Percentiles rank a stretch among this genome's conserved stretches.
phyloP scores from a whole-genome alignment of 306 rosid species.

The Cyclanthera cordifolia region DNA sequence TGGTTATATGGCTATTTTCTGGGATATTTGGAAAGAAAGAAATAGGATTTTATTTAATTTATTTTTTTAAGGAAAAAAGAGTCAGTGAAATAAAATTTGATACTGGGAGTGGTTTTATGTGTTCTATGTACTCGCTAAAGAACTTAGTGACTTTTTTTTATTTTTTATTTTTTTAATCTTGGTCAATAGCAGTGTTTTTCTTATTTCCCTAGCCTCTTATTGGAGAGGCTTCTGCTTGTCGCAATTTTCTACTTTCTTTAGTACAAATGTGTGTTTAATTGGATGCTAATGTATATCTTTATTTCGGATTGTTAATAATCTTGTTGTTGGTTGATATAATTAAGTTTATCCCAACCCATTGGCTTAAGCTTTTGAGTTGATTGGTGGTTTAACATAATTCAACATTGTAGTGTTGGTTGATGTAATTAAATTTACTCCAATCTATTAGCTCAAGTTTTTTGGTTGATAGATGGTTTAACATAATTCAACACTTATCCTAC shows the following conservation, averaged over 20 bases:
- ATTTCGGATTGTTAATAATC: not conserved
- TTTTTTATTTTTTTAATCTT: not conserved
- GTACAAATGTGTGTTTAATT: not conserved
- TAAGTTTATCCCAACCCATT: too few species aligned
- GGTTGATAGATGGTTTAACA: too few species aligned
- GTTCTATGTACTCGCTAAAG: not conserved
- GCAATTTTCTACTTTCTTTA: not conserved
- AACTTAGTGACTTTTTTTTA: not conserved
- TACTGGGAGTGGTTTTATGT: not conserved
- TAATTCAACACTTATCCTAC: too few species aligned
- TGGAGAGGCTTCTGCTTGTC: not conserved
- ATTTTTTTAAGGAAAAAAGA: not conserved
- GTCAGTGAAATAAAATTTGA: not conserved
- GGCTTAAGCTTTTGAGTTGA: too few species aligned
- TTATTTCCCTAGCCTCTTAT: not conserved
- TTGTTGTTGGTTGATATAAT: too few species aligned
- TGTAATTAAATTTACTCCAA: too few species aligned
- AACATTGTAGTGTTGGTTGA: too few species aligned
- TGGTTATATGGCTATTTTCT: not conserved
- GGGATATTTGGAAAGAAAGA: not conserved
- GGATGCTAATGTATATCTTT: not conserved
- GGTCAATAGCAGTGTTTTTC: not conserved
- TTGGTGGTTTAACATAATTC: too few species aligned
- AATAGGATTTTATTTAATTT: not conserved
- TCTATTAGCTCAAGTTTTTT: too few species aligned